Evolutionary conservation across 805 yeast genomes (phyloP), one percentile per base, ranked within the genome.

Genomic region (Millerago galiae): DNA sequence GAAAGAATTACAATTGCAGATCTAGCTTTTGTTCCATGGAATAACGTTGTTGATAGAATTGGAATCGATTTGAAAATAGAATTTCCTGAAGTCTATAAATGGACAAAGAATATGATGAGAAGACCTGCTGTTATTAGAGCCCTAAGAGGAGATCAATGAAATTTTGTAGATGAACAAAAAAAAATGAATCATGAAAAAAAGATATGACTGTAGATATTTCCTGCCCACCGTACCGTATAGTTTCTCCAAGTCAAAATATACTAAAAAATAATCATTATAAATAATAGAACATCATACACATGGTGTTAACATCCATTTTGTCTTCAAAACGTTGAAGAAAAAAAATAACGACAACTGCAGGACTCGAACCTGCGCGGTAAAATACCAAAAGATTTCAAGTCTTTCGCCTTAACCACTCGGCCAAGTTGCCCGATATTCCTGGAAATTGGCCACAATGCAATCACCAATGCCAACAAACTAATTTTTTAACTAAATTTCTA

Each of bases 101-200:
- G 96, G 97, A 90, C 96, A 10, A 83, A 84, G 60, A 81, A 81
- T 55, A 87, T 90, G 95, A 85, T 90, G 95, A 78, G 91, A 63
- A 77, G 97, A 58, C 95, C 95, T 4, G 90, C 93, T 1, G 96
- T 90, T 26, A 72, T 84, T 24, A 75, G 91, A 49, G 96, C 97
- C 2, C 69, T 90, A 46, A 77, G 89, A 47, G 93, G 89, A 3
- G 86, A 80, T 34, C 68, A 61, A 30, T 42, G 26, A 35, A 32
- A 14, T 34, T 4, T 29, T 29, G 8, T n/a, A 7, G 7, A 9
- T 10, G 16, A 17, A 16, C n/a, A 14, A 14, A 7, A n/a, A 5
- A n/a, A 15, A 31, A 31, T 9, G 21, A 14, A 14, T 15, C 15
- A 31, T 32, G 24, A 17, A 21, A 21, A 21, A n/a, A n/a, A n/a